phyloP scores from a whole-genome alignment of 768 basidiomycete species.

The Amanita thiersii region DNA sequence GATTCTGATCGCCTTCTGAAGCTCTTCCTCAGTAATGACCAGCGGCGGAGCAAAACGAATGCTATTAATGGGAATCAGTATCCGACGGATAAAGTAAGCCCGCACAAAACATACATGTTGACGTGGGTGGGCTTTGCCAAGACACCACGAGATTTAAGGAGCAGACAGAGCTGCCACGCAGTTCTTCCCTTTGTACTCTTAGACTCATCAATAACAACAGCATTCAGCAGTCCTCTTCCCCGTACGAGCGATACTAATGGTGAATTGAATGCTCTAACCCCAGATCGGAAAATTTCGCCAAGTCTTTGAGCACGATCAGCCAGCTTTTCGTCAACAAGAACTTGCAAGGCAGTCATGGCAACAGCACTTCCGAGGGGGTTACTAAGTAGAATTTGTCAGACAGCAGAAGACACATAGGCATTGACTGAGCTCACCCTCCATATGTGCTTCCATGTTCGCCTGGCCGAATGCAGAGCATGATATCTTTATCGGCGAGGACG shows the following conservation, averaged over 20 bases:
- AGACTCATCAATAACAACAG: conserved; percentile 85
- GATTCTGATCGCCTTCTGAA: conserved; percentile 64
- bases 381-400: conserved; percentile 25
- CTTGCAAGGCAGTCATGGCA: conserved; percentile 83
- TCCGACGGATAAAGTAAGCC: neutral
- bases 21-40: conserved; percentile 85
- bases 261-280: conserved; percentile 49
- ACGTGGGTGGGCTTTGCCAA: conserved; percentile 95
- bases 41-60: conserved; percentile 96
- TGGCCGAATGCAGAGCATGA: conserved; percentile 92
- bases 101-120: conserved; percentile 63
- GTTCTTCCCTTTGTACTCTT: conserved; percentile 70
- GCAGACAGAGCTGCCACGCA: conserved; percentile 93
- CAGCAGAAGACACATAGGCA: conserved; percentile 4
- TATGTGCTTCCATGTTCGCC: conserved; percentile 97
- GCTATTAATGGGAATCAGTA: conserved; percentile 28
- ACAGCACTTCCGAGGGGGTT: conserved; percentile 97
- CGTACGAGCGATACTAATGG: conserved; percentile 76
- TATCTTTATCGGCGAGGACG: conserved; percentile 81
- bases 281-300: conserved; percentile 73
- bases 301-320: conserved; percentile 71
- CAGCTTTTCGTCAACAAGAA: conserved; percentile 84
- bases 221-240: conserved; percentile 86
- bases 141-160: conserved; percentile 86
- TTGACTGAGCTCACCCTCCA: conserved; percentile 63